Conservation (phyloP, 495 filamentous ascomycete species). For the Aspergillus campestris region DNA sequence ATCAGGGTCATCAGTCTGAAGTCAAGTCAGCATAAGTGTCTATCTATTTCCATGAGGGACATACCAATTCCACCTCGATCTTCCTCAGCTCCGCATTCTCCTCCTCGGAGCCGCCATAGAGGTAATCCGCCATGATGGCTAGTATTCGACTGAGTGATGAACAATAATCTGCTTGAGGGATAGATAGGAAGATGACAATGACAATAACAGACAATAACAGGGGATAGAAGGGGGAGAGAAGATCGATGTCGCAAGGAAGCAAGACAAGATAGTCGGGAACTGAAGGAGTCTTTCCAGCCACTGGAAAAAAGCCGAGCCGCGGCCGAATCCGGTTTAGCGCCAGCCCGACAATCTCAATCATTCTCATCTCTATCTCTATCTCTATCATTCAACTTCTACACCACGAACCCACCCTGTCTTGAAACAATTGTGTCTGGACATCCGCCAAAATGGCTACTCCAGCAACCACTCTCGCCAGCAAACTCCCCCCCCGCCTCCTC, state of each 20-base stretch:
- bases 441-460: conserved; percentile 21
- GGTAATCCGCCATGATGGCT: conserved; percentile 47
- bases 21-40: not conserved
- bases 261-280: no score
- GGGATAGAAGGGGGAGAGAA: not conserved
- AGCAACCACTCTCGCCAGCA: conserved; percentile 10
- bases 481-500: conserved; percentile 58
- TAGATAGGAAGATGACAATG: not conserved
- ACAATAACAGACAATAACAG: not conserved
- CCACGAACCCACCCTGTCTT: not conserved
- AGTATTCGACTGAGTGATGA: not conserved
- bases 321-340: conserved; percentile 16
- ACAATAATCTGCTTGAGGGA: not conserved
- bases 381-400: no score
- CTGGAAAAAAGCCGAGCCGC: conserved; percentile 3
- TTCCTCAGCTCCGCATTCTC: conserved; percentile 79
- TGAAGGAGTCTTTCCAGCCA: no score
- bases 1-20: conserved; percentile 65
- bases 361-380: no score
- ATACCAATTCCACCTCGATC: conserved; percentile 68
- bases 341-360: conserved; percentile 7
- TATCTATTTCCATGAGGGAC: not conserved
- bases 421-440: not conserved
- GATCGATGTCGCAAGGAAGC: not conserved
- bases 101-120: conserved; percentile 71